These are phyloP conservation scores for Penicillium arizonense DNA, from an alignment of 495 filamentous ascomycete species.

Conservation along the genomic window DNA sequence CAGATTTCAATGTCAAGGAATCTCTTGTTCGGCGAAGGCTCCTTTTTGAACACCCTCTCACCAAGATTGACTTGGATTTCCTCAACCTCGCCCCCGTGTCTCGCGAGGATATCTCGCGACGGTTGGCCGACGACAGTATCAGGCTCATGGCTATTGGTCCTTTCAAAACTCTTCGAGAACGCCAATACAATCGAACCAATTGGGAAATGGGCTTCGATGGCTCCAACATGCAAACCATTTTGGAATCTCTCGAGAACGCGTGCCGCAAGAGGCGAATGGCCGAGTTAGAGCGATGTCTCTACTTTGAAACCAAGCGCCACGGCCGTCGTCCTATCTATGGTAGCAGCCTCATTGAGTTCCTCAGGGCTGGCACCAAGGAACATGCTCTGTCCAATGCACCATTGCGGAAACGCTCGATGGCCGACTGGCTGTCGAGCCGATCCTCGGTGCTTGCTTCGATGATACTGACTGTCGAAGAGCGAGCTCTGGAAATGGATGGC, in stretches of 20 bases:
- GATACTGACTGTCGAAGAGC: slow-evolving; percentile 69
- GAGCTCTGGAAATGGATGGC: slow-evolving; percentile 65
- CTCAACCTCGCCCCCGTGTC: slow-evolving; percentile 77
- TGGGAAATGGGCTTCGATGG: slow-evolving; percentile 59
- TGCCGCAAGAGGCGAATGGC: slow-evolving; percentile 71
- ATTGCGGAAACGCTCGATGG: slow-evolving; percentile 41
- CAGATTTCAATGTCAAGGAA: slow-evolving; percentile 77
- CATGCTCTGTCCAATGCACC: slow-evolving; percentile 39
- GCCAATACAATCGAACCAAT: slow-evolving; percentile 60
- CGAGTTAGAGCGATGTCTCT: slow-evolving; percentile 75
- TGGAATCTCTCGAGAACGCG: slow-evolving; percentile 70
- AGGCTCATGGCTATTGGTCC: slow-evolving; percentile 62
- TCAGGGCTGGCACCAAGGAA: slow-evolving; percentile 60
- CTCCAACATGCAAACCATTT: slow-evolving; percentile 63
- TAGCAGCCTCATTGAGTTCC: slow-evolving; percentile 65
- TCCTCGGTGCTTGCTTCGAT: slow-evolving; percentile 69
- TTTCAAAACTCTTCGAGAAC: slow-evolving; percentile 60
- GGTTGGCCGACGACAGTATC: slow-evolving; percentile 58
- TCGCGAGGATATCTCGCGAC: slow-evolving; percentile 64
- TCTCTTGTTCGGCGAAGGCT: slow-evolving; percentile 65
- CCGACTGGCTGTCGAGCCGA: slow-evolving; percentile 72
- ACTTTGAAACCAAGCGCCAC: slow-evolving; percentile 77
- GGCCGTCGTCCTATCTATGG: slow-evolving; percentile 81
- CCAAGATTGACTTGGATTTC: slow-evolving; percentile 68
- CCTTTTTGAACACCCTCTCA: slow-evolving; percentile 62